Evolutionary conservation across 1,284 basidiomycete genomes (phyloP).

Genomic region (Malassezia furfur): DNA sequence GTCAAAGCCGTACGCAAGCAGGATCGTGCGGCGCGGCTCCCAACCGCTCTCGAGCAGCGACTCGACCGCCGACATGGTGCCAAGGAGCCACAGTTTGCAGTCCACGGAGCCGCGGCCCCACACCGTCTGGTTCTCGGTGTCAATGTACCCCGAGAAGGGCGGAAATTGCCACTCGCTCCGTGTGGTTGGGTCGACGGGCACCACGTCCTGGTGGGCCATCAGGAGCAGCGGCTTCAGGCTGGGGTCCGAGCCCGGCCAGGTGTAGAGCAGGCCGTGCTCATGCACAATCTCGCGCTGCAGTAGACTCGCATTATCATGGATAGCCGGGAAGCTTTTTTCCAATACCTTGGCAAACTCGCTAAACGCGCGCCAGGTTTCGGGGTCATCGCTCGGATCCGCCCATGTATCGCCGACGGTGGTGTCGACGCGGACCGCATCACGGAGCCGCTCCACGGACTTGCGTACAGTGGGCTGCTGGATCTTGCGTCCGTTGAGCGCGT

Average conservation of each 20-base stretch:
- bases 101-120: constrained; percentile 50
- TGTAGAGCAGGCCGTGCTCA: constrained; percentile 59
- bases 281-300: constrained; percentile 51
- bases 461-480: not conserved
- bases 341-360: constrained; percentile 28
- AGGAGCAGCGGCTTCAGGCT: constrained; percentile 60
- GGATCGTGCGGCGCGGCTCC: constrained; percentile 51
- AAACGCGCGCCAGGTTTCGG: constrained; percentile 28
- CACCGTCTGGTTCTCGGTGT: constrained; percentile 50
- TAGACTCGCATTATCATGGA: constrained; percentile 23
- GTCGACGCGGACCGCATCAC: constrained; percentile 33
- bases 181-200: constrained; percentile 52
- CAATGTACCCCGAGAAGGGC: constrained; percentile 52
- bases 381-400: constrained; percentile 23
- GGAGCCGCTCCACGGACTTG: constrained; percentile 17
- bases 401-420: constrained; percentile 34
- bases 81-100: constrained; percentile 51
- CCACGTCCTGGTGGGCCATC: constrained; percentile 43
- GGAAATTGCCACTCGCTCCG: constrained; percentile 52
- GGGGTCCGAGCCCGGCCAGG: constrained; percentile 57
- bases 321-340: constrained; percentile 21
- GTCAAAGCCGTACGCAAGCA: constrained; percentile 62
- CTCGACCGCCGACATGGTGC: constrained; percentile 52
- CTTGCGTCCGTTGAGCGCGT: not conserved
- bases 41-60: constrained; percentile 50